Evolutionary conservation across 2,329 filamentous ascomycete genomes (phyloP).

Genomic region (Catunica adiposa): DNA sequence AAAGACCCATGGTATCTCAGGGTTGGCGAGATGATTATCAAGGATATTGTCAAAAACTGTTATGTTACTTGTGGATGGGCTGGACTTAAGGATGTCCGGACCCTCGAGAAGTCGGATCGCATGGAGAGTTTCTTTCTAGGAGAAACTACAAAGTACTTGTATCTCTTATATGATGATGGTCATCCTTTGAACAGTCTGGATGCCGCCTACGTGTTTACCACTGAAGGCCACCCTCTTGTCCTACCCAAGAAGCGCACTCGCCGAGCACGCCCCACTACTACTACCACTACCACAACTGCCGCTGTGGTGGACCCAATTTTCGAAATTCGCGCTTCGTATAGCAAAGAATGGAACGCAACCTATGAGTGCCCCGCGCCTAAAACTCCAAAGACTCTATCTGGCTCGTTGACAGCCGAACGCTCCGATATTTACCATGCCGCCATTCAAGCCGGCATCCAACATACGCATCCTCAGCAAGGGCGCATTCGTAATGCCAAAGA

Average conservation of each 20-base stretch:
- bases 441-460: slow-evolving; percentile 64
- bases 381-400: slow-evolving; percentile 43
- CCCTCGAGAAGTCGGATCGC: slow-evolving; percentile 73
- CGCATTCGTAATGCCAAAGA: slow-evolving; percentile 28
- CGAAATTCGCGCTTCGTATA: slow-evolving; percentile 11
- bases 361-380: slow-evolving; percentile 52
- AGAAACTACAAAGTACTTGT: slow-evolving; percentile 92
- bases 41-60: slow-evolving; percentile 75
- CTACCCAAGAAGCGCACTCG: slow-evolving; percentile 37
- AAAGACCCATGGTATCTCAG: slow-evolving; percentile 92
- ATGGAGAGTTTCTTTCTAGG: slow-evolving; percentile 99
- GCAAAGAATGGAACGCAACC: slow-evolving; percentile 24
- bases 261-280: slow-evolving; percentile 1
- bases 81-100: slow-evolving; percentile 65
- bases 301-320: slow-evolving; percentile 9
- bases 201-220: slow-evolving; percentile 81
- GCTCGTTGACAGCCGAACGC: slow-evolving; percentile 66
- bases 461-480: slow-evolving; percentile 49
- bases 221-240: slow-evolving; percentile 84
- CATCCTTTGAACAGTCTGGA: slow-evolving; percentile 83
- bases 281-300: no score
- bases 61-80: slow-evolving; percentile 89
- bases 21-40: slow-evolving; percentile 85
- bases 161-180: slow-evolving; percentile 68
- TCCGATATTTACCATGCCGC: slow-evolving; percentile 78